phyloP scores from a whole-genome alignment of 129 eudicot genomes.

The Escallonia herrerae region DNA sequence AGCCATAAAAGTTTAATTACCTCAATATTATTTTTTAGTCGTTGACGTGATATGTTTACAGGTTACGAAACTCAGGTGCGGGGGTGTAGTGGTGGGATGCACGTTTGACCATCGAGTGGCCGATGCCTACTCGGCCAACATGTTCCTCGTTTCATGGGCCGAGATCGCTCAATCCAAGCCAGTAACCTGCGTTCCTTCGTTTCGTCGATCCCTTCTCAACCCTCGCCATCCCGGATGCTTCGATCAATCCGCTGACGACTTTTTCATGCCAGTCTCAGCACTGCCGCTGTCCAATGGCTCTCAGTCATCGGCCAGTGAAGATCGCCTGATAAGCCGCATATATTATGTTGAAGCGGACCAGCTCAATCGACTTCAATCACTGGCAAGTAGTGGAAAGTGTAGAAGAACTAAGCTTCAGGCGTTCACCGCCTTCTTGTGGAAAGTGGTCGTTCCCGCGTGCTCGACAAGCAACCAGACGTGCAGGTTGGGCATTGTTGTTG shows the following conservation, averaged over 20 bases:
- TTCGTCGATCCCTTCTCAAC: constrained; percentile 36
- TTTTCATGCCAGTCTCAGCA: constrained; percentile 25
- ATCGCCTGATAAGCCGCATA: constrained; percentile 26
- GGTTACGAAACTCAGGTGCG: neutral
- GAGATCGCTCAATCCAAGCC: constrained; percentile 34
- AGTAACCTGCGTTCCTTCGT: constrained; percentile 33
- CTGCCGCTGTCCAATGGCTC: neutral
- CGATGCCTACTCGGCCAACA: constrained; percentile 3
- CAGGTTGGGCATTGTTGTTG: constrained; percentile 19
- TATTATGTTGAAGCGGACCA: constrained; percentile 20
- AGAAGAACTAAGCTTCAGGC: constrained; percentile 27
- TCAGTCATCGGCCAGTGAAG: neutral
- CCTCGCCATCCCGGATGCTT: constrained; percentile 37
- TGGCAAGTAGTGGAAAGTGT: constrained; percentile 3
- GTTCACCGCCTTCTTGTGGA: constrained; percentile 46
- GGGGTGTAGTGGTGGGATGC: neutral
- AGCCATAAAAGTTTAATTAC: too few relatives aligned
- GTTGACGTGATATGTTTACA: too few relatives aligned
- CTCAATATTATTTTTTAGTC: too few relatives aligned
- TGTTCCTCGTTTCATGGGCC: constrained; percentile 61
- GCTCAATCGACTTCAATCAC: constrained; percentile 20
- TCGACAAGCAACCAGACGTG: neutral
- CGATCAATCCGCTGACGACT: constrained; percentile 9
- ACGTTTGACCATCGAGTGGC: neutral
- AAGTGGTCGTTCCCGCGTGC: constrained; percentile 11